A percentile compares a stretch with the other conserved stretches of the same genome.
These are phyloP conservation scores for Micractinium conductrix DNA, from an alignment of 139 green algal genomes.

Conservation along the genomic window DNA sequence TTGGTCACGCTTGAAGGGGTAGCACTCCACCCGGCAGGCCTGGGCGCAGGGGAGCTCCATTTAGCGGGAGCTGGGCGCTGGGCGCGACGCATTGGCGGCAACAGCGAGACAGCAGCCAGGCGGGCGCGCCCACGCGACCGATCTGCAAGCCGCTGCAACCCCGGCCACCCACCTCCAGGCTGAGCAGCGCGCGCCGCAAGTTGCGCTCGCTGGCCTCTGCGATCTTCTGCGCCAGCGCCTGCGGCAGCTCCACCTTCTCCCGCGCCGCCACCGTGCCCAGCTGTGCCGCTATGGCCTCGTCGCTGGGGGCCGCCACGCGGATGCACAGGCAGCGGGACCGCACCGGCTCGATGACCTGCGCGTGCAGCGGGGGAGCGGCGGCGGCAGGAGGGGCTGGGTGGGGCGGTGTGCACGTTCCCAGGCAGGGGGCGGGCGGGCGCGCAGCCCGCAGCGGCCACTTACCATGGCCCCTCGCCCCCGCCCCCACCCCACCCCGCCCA, in stretches of 20 bases:
- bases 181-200: constrained; percentile 89
- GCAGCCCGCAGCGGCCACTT: too few species aligned
- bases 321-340: constrained; percentile 93
- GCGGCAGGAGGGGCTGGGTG: not conserved
- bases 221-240: constrained; percentile 67
- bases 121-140: too few species aligned
- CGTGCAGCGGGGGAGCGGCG: not conserved
- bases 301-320: constrained; percentile 81
- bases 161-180: too few species aligned
- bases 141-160: too few species aligned
- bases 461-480: too few species aligned
- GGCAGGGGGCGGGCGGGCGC: too few species aligned
- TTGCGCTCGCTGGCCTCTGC: constrained; percentile 75
- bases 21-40: constrained; percentile 68
- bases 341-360: constrained; percentile 92
- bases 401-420: too few species aligned
- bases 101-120: too few species aligned
- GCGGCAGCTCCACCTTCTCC: constrained; percentile 81
- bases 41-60: too few species aligned
- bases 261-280: constrained; percentile 75
- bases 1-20: constrained; percentile 73
- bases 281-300: constrained; percentile 68
- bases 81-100: too few species aligned
- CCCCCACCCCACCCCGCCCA: too few species aligned
- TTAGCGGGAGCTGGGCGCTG: too few species aligned